Conservation (phyloP, 805 yeast species). For the Candida sonorensis region DNA sequence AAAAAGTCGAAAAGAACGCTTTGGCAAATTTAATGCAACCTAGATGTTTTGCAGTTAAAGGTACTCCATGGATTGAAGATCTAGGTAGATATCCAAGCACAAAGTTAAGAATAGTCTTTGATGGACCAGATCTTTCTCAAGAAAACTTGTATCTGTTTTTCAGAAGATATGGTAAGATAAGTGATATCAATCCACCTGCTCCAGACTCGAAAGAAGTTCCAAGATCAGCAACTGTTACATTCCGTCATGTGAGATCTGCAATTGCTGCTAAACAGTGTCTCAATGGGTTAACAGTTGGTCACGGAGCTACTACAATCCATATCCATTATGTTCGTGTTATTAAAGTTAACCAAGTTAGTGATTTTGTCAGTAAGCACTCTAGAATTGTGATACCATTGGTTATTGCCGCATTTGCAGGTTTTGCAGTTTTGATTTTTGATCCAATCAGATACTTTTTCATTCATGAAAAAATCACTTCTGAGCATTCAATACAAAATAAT, state of each 20-base stretch:
- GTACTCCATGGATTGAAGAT: constrained; percentile 96
- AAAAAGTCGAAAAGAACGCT: constrained; percentile 22
- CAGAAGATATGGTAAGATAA: constrained; percentile 80
- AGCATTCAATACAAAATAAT: constrained; percentile 43
- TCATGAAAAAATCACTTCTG: constrained; percentile 61
- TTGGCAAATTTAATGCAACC: constrained; percentile 42
- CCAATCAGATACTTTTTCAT: constrained; percentile 84
- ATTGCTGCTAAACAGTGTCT: constrained; percentile 86
- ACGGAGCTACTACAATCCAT: constrained; percentile 56
- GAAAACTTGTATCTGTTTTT: constrained; percentile 73
- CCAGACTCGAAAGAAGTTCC: constrained; percentile 40
- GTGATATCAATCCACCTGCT: constrained; percentile 59
- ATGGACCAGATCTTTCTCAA: constrained; percentile 70
- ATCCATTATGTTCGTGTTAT: constrained; percentile 61
- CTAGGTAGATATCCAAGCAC: constrained; percentile 68
- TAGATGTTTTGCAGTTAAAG: constrained; percentile 68
- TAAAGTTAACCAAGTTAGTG: constrained; percentile 45
- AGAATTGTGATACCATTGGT: constrained; percentile 76
- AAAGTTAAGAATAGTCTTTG: constrained; percentile 58
- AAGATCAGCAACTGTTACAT: constrained; percentile 47
- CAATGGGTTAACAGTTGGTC: constrained; percentile 61
- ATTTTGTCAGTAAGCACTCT: constrained; percentile 66
- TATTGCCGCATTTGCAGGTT: constrained; percentile 69
- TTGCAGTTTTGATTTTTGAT: constrained; percentile 84
- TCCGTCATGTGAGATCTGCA: constrained; percentile 56